Evolutionary conservation across 148 eudicot genomes (phyloP).

Genomic region (Rhododendron ferrugineum): DNA sequence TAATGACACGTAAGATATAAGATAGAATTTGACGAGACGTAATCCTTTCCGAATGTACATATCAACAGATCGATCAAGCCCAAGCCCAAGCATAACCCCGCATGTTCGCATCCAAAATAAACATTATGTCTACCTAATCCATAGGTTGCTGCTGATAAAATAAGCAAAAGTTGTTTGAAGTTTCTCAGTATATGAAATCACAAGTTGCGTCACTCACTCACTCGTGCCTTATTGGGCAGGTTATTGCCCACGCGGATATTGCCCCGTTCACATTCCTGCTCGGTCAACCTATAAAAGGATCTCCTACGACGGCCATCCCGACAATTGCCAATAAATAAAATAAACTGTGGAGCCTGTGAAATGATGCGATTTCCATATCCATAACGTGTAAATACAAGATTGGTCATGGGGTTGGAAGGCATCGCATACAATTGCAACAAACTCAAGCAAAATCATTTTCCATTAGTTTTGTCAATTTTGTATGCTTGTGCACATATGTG

Average conservation of each 20-base stretch:
- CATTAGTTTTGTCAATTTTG: neutral
- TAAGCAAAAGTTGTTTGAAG: no score
- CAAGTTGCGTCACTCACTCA: neutral
- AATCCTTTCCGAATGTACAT: neutral
- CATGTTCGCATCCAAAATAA: no score
- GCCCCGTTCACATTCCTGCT: neutral
- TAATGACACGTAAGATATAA: no score
- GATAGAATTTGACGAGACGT: neutral
- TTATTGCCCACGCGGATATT: neutral
- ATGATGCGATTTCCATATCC: no score
- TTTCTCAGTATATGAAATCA: neutral
- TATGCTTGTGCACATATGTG: neutral
- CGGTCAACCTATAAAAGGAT: neutral
- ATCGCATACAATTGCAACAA: no score
- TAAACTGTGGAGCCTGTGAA: no score
- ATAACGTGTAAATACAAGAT: no score
- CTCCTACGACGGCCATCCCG: neutral
- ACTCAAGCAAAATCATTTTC: neutral
- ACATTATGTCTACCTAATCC: no score
- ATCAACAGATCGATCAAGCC: neutral
- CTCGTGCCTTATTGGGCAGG: neutral
- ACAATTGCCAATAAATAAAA: no score
- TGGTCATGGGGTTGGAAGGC: no score
- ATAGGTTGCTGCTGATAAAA: no score
- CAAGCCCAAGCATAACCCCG: neutral